Evolutionary conservation across 495 filamentous ascomycete genomes (phyloP).

Genomic region (Lasiosphaeria miniovina): DNA sequence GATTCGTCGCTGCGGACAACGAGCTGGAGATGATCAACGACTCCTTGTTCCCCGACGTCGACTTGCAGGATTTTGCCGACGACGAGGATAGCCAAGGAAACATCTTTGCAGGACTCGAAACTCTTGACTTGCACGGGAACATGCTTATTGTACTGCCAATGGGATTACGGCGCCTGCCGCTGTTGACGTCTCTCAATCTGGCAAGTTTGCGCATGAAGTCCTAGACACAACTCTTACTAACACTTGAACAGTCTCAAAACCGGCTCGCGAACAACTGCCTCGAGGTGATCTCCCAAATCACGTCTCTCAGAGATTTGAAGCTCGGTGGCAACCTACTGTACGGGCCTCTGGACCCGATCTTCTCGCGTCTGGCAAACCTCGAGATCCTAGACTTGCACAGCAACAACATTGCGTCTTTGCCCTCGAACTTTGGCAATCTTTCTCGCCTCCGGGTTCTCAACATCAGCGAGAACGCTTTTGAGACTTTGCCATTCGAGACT

Average conservation of each 20-base stretch:
- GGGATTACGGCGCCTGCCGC: conserved; percentile 68
- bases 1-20: conserved; percentile 88
- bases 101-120: conserved; percentile 81
- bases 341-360: conserved; percentile 56
- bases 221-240: conserved; percentile 8
- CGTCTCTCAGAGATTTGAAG: conserved; percentile 71
- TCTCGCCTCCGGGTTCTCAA: conserved; percentile 69
- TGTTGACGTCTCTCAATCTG: conserved; percentile 77
- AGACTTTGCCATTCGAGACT: conserved; percentile 62
- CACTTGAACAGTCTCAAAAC: conserved; percentile 66
- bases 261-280: conserved; percentile 66
- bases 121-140: conserved; percentile 85
- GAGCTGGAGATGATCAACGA: conserved; percentile 74
- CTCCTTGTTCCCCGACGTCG: conserved; percentile 70
- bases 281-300: conserved; percentile 68
- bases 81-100: conserved; percentile 64
- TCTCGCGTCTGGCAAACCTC: conserved; percentile 61
- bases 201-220: conserved; percentile 38
- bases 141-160: conserved; percentile 65
- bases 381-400: conserved; percentile 77
- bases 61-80: conserved; percentile 51
- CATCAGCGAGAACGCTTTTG: conserved; percentile 71
- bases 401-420: conserved; percentile 77
- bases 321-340: conserved; percentile 74
- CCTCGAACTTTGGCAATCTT: conserved; percentile 61